Base-by-base conservation (phyloP, 2,329 filamentous ascomycete species). In the Coniochaeta sp. region DNA sequence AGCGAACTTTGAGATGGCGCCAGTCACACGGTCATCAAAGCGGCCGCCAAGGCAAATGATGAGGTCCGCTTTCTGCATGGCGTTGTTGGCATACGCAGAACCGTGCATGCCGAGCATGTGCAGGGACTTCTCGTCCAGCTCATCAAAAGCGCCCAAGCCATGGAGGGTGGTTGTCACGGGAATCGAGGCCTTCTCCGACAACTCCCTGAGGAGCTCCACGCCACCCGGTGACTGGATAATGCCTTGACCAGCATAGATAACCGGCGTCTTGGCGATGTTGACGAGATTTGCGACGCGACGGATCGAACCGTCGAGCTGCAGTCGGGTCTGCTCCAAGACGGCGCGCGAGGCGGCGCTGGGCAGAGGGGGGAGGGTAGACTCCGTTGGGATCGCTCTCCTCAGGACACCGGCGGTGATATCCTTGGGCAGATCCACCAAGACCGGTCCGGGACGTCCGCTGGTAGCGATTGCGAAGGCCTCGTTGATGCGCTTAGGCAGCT, bases 101-200 rank as follows among this genome's bases (percentile, higher is more conserved):
- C 94, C 94, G 76, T 97, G 92, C 94, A 97, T 97, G 58, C 94
- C 94, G 27, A 97, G 83, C 94, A 99, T 99, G 74, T 97, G 91
- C 49, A 97, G 79, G 42, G 91, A 87, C 80, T 96, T 96, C 59
- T 90, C 83, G 64, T 97, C 90, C 12, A 94, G 81, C 74, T 97
- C 94, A 63, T 97, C 91, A 59, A 87, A 97, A 20, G 83, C 89
- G 62, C 94, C 94, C 8, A 99, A 82, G 61, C 91, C 94, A 64
- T 96, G 91, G 6, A 99, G 84, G 51, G 94, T 96, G 24, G 94
- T 97, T 14, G 92, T 96, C 38, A 99, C 94, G 48, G 94, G 94
- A 58, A 97, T 95, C 54, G 84, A 86, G 31, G 85, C 82, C 79
- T 95, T 96, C 38, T 97, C 90, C 2, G 91, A 76, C n/a, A 97